Evolutionary conservation across 2,329 filamentous ascomycete genomes (phyloP), one percentile per base, ranked within the genome.

Genomic region (Xylaria sp.): DNA sequence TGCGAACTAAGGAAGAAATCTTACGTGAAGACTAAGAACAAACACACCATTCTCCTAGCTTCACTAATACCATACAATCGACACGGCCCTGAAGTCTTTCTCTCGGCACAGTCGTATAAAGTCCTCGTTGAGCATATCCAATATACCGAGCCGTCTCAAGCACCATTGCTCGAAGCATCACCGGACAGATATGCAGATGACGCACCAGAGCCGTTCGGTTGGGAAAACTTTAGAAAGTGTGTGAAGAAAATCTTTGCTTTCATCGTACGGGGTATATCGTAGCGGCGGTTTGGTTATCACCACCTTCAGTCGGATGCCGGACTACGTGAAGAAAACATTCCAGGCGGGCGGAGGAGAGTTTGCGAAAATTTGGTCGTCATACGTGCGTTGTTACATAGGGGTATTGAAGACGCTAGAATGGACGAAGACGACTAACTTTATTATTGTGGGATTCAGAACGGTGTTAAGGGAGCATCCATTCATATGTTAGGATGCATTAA

Each of bases 91-190:
- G 52, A 63, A 1, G 12, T 64, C 4, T 60, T 46, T 19, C 57
- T 65, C 12, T 63, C 63, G 6, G 46, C 25, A 9, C 23, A 15
- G 9, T 66, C 57, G n/a, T 66, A 64, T 43, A n/a, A 33, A 9
- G 45, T 9, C 2, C 64, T 66, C 17, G 25, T 61, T 6, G n/a
- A 59, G n/a, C 11, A 56, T 31, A 14, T 38, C 8, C 11, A 37
- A 0, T 63, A 58, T 19, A 14, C 42, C 4, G 60, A 65, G 47
- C n/a, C 35, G 5, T 12, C 25, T 15, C 14, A 17, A 2, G 17
- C n/a, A 7, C 35, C 47, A 11, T 11, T 40, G 21, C 14, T 17
- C 11, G 15, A 23, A 11, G 12, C 28, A 12, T 19, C n/a, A 9
- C 12, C n/a, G n/a, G n/a, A 4, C 31, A 17, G 12, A 21, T 8